Evolutionary conservation across 2,329 filamentous ascomycete species (phyloP), one percentile per base, ranked within the genome.

Genomic region (Cladosporium colombiae): DNA sequence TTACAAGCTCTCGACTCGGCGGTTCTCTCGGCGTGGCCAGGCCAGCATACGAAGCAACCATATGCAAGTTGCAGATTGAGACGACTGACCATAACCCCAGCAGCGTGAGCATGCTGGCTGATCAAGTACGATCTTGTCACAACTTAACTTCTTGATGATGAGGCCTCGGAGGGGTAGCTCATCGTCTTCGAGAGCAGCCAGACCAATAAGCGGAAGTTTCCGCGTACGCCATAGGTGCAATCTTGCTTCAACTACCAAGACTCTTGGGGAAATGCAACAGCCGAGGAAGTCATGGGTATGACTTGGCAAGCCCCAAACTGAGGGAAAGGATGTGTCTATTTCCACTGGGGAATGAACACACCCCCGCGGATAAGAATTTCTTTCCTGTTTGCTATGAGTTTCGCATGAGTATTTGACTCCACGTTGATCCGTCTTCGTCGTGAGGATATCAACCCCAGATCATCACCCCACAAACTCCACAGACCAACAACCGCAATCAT

Each of bases 381-480:
- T 44, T 29, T 33, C 31, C 37, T 49, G 25, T 25, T 44, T 46
- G 16, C 46, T n/a, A 35, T 33, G 37, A 46, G 27, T 21, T 14
- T 27, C 57, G 27, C 27, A 31, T n/a, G 25, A 60, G 40, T 49
- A 60, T 49, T 49, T 60, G 57, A 49, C 37, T 46, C 23, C 37
- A 60, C 31, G 25, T 31, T 49, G 37, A 53, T 53, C 50, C 57
- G 46, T 27, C 37, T 49, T n/a, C 11, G 13, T 21, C 14, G 55
- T 33, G 21, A 53, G 27, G 50, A 53, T 40, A 49, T 46, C 57
- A 23, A 60, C 57, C 57, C 57, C 57, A 57, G 27, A 56, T 35
- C 25, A 60, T 60, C 57, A 29, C 40, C 37, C 57, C 57, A 29
- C 37, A 49, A 11, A 18, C 27, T 11, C 57, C 57, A 27, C 56